A percentile compares a stretch with the other conserved stretches of the same genome.
These are phyloP conservation scores for Cydonia oblonga DNA, from an alignment of 331 rosid genomes.

Conservation along the genomic window DNA sequence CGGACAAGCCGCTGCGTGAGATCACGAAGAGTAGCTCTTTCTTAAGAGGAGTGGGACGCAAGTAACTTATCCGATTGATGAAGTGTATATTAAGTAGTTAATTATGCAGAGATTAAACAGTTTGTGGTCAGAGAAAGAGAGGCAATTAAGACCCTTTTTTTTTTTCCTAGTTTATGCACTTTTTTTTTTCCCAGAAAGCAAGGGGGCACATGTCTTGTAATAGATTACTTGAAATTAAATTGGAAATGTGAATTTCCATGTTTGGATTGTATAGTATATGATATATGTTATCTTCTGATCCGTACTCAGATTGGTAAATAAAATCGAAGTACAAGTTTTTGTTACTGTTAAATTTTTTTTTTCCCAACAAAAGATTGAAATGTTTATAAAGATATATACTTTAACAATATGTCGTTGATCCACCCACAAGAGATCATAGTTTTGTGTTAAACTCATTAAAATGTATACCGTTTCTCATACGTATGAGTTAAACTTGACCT, in stretches of 20 bases:
- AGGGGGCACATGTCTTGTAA: not conserved
- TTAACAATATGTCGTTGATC: not conserved
- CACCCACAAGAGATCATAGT: too few relatives aligned
- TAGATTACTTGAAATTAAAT: not conserved
- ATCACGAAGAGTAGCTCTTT: constrained; percentile 60
- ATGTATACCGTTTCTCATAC: too few relatives aligned
- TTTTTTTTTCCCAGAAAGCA: not conserved
- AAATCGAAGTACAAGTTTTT: not conserved
- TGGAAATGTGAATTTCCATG: not conserved
- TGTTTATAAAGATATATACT: too few relatives aligned
- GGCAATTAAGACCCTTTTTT: not conserved
- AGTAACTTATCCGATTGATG: not conserved
- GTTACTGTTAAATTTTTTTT: too few relatives aligned
- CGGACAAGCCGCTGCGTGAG: constrained; percentile 55
- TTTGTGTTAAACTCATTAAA: too few relatives aligned
- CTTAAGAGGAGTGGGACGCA: constrained; percentile 18
- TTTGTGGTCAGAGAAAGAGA: not conserved
- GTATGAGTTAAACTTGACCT: too few relatives aligned
- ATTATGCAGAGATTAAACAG: not conserved
- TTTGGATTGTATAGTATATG: not conserved
- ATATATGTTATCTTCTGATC: not conserved
- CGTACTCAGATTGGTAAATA: not conserved
- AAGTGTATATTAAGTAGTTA: not conserved
- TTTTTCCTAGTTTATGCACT: not conserved
- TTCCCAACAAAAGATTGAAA: too few relatives aligned